These are phyloP conservation scores for Diddensiella caesifluorescens DNA, from an alignment of 805 yeast genomes.

Conservation along the genomic window DNA sequence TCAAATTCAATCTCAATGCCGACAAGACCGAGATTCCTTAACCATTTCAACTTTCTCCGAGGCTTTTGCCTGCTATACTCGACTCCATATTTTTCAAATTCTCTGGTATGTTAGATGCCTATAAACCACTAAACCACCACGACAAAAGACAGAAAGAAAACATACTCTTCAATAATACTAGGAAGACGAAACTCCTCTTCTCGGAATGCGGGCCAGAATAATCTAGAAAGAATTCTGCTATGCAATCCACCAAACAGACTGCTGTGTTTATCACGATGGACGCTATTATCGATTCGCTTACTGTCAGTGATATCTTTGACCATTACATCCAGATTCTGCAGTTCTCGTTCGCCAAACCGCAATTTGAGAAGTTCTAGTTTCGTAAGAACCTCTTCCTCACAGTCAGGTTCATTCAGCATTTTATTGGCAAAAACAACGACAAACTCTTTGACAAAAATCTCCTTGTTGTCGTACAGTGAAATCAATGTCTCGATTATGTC, in stretches of 20 bases:
- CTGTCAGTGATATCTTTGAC: conserved; percentile 63
- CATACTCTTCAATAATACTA: conserved; percentile 32
- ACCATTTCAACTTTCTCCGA: conserved; percentile 54
- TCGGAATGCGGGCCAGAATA: conserved; percentile 72
- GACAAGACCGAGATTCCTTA: conserved; percentile 59
- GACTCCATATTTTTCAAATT: conserved; percentile 37
- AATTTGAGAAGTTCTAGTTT: conserved; percentile 48
- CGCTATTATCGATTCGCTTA: conserved; percentile 37
- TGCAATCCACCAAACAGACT: conserved; percentile 32
- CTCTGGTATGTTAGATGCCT: neutral
- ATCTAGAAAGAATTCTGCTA: conserved; percentile 62
- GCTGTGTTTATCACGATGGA: conserved; percentile 29
- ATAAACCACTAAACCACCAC: neutral
- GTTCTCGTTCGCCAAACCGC: conserved; percentile 61
- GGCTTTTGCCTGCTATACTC: conserved; percentile 42
- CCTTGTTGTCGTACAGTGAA: conserved; percentile 67
- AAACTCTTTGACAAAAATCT: conserved; percentile 60
- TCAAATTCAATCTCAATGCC: conserved; percentile 53
- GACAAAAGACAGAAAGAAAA: too few species aligned
- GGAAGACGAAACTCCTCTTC: conserved; percentile 49
- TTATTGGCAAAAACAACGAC: conserved; percentile 53
- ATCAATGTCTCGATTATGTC: conserved; percentile 69
- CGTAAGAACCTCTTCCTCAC: conserved; percentile 30
- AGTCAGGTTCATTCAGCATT: conserved; percentile 39
- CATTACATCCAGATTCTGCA: conserved; percentile 79